Base-by-base conservation (phyloP, 306 rosid genomes). In the Argentina anserina region DNA sequence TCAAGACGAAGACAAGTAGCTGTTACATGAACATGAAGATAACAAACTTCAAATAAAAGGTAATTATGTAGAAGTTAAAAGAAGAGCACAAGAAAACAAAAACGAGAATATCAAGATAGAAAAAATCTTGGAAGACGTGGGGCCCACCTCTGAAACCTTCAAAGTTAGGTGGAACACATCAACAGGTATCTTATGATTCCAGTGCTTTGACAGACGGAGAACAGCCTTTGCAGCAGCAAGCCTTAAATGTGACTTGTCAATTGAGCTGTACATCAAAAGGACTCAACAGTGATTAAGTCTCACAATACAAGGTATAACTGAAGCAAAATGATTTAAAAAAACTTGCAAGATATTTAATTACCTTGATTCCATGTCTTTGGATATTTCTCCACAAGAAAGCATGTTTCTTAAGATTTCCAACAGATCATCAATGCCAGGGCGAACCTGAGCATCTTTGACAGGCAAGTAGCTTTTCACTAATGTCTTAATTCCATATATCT, bases 141-240 rank as follows among this genome's bases (percentile, higher is more conserved):
- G 80, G 47, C 79, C 73, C 72, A 85, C 99, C 97, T 91, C 90
- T 26, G 97, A 75, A 80, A 80, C 88, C 87, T 83, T 87, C 83
- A 95, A 83, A 70, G 99, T 87, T 75, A 88, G 81, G 87, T 95
- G 87, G 80, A 90, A 92, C 60, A 92, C 53, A 76, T 82, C 90
- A 79, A 86, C 78, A 45, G 97, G 89, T 59, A 95, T 91, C 82
- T 88, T 91, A 76, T 95, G 87, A 84, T 95, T 96, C 99, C 99
- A 92, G 36, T 85, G 87, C 90, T 84, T 95, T 61, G 97, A 88
- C 75, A 95, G 73, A 67, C 89, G 92, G 72, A 92, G 91, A 79
- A 95, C 84, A 0, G 97, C 99, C 85, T 95, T 95, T 33, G 97
- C 99, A 65, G 97, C 82, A 77, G 97, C 99, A 78, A 95, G 93